A percentile compares a stretch with the other conserved stretches of the same genome.
These are phyloP conservation scores for Cryptococcus sp. DNA, from an alignment of 1,284 basidiomycete genomes.

Conservation along the genomic window DNA sequence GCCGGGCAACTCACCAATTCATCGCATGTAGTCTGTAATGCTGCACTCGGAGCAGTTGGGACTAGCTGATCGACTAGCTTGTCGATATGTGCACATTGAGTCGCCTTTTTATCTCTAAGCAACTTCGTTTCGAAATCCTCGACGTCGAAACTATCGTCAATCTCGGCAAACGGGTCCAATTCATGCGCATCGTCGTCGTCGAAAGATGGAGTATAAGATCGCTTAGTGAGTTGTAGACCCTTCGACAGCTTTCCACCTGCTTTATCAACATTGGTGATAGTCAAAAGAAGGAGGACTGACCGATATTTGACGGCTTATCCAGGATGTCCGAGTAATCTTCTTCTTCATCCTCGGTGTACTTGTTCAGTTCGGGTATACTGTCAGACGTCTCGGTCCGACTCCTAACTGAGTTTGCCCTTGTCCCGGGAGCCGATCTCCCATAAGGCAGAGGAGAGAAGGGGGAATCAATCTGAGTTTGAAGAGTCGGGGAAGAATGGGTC, in stretches of 20 bases:
- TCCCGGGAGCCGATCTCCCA: constrained; percentile 31
- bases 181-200: constrained; percentile 79
- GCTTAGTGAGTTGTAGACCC: constrained; percentile 60
- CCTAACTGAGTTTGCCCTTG: constrained; percentile 32
- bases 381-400: constrained; percentile 18
- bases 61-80: constrained; percentile 81
- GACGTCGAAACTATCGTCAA: constrained; percentile 76
- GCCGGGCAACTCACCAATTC: constrained; percentile 62
- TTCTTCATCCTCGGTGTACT: constrained; percentile 75
- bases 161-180: constrained; percentile 93
- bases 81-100: constrained; percentile 72
- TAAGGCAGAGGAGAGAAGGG: constrained; percentile 7
- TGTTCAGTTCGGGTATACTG: constrained; percentile 54
- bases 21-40: constrained; percentile 76
- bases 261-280: neutral
- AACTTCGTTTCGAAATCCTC: constrained; percentile 85
- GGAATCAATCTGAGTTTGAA: neutral
- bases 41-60: constrained; percentile 71
- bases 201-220: constrained; percentile 82
- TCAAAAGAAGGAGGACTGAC: neutral
- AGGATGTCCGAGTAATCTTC: constrained; percentile 93
- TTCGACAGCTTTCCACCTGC: constrained; percentile 14
- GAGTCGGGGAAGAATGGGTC: neutral
- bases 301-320: constrained; percentile 35
- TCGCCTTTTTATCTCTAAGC: constrained; percentile 82